Evolutionary conservation across 2,329 filamentous ascomycete species (phyloP), one percentile per base, ranked within the genome.

Genomic region (Nemania sp.): DNA sequence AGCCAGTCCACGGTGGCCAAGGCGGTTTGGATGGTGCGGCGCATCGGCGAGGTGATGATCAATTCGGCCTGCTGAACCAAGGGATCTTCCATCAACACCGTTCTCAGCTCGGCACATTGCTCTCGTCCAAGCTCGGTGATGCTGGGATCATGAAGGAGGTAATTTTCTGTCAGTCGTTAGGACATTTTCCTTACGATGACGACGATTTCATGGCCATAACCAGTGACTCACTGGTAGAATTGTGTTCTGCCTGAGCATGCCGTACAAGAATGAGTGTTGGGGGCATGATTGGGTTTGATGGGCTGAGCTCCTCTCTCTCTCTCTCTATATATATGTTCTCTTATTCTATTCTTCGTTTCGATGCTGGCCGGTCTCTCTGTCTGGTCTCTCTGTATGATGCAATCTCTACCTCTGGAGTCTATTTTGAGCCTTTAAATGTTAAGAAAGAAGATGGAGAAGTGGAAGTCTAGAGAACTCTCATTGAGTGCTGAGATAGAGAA

Each of bases 221-320:
- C 5, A 17, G 21, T 25, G 25, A 81, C 82, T 76, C 77, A 84
- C 84, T 73, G 51, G 75, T 70, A 13, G 77, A 74, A 60, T 86
- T 86, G 71, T 86, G 83, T n/a, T 79, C 70, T 9, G 80, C 83
- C 75, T 98, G 91, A 15, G 91, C 94, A 81, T 98, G 94, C 68
- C 94, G 90, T 71, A 97, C 88, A 71, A 98, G 81, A 67, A 98
- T 90, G 61, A 97, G 69, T 0, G 78, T 83, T 1, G 82, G 83
- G 53, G 83, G 71, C 83, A 86, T 85, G 18, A 37, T 49, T 40
- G 3, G 32, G 10, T 35, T 48, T 2, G 45, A 35, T 6, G 43
- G 2, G 25, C 11, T 18, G 17, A n/a, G n/a, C n/a, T 12, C 5
- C 9, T 17, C 12, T 48, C n/a, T 13, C 15, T 48, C 9, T 48